These are phyloP conservation scores for Rhinocladiella similis DNA, from an alignment of 2,329 filamentous ascomycete species.

Conservation along the genomic window DNA sequence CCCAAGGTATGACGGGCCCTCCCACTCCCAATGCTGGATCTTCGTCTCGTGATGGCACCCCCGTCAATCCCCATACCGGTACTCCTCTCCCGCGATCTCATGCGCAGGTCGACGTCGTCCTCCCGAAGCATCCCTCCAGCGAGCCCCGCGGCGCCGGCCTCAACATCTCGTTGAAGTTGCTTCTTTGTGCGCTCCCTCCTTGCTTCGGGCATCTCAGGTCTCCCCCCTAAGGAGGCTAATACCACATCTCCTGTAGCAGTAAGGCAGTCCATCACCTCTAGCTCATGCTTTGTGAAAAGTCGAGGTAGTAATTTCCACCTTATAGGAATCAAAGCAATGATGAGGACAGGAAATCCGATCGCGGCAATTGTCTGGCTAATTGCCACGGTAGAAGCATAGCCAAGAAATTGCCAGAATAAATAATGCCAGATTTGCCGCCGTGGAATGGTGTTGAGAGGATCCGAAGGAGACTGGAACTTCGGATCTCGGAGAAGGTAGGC, in stretches of 20 bases:
- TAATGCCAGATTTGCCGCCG: slow-evolving; percentile 51
- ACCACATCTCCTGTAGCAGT: slow-evolving; percentile 57
- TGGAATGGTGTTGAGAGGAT: slow-evolving; percentile 47
- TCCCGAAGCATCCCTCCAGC: background rate
- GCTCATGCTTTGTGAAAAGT: slow-evolving; percentile 60
- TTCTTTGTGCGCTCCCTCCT: background rate
- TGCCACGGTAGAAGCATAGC: slow-evolving; percentile 63
- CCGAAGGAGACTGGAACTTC: slow-evolving; percentile 49
- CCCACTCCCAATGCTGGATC: background rate
- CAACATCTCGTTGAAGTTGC: background rate
- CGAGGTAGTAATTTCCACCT: slow-evolving; percentile 63
- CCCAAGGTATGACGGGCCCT: background rate
- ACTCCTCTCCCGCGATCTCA: background rate
- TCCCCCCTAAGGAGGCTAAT: slow-evolving; percentile 53
- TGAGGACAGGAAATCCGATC: slow-evolving; percentile 75
- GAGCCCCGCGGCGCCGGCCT: too few relatives aligned
- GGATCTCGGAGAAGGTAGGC: slow-evolving; percentile 50
- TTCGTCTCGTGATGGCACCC: background rate
- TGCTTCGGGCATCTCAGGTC: slow-evolving; percentile 12
- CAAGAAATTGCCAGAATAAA: slow-evolving; percentile 52
- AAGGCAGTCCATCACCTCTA: slow-evolving; percentile 63
- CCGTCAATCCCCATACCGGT: background rate
- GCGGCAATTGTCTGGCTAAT: slow-evolving; percentile 81
- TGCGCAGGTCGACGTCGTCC: background rate
- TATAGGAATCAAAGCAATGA: slow-evolving; percentile 67